Evolutionary conservation across 176 grass and related monocot genomes (phyloP).

Genomic region (Cenchrus purpureus): DNA sequence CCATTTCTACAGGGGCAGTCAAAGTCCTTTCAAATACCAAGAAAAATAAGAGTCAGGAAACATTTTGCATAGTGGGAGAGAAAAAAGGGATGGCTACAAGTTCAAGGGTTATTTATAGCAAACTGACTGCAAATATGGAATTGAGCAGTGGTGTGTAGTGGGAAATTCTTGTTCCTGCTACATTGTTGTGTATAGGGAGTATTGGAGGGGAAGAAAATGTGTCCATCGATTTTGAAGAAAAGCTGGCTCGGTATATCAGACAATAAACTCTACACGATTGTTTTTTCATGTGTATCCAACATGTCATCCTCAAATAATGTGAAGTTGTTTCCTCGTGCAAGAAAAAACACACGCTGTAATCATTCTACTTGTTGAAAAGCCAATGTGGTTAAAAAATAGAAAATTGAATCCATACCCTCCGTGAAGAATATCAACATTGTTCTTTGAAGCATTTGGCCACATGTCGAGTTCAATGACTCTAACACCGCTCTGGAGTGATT

Average conservation of each 20-base stretch:
- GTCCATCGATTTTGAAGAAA: neutral
- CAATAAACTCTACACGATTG: neutral
- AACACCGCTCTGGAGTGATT: constrained; percentile 73
- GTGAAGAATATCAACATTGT: constrained; percentile 78
- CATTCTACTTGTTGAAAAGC: neutral
- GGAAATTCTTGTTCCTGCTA: neutral
- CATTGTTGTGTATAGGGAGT: neutral
- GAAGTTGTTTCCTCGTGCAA: neutral
- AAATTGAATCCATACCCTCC: constrained; percentile 61
- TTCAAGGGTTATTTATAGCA: neutral
- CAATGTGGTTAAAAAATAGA: neutral
- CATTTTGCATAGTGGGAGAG: neutral
- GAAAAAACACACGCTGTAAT: neutral
- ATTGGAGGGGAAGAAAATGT: neutral
- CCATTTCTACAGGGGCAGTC: constrained; percentile 75
- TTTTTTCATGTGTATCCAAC: neutral
- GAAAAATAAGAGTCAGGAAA: constrained; percentile 30
- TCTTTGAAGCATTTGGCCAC: constrained; percentile 88
- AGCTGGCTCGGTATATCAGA: neutral
- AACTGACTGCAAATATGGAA: neutral
- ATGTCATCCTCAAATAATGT: neutral
- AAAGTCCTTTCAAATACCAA: constrained; percentile 68
- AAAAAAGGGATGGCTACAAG: constrained; percentile 8
- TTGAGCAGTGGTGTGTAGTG: neutral
- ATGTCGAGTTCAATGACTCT: constrained; percentile 94